These are phyloP conservation scores for Phytophthora macrochlamydospora DNA, from an alignment of 352 stramenopile genomes.

Conservation along the genomic window DNA sequence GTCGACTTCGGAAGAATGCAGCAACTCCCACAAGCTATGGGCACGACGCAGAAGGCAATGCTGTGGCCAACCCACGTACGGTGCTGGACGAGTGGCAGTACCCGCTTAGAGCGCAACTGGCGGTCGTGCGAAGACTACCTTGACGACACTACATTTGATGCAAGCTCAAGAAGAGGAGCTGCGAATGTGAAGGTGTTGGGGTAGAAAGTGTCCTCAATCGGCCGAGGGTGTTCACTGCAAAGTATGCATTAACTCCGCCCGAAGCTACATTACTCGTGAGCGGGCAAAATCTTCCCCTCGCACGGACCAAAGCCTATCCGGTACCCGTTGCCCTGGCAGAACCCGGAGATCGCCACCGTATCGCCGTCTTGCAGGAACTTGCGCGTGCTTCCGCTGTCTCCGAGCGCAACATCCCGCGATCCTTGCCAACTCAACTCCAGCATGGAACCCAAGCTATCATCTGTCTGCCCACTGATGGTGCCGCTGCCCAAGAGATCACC, in stretches of 20 bases:
- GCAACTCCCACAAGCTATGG: too few species aligned
- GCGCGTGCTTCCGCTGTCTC: conserved; percentile 70
- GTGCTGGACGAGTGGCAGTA: conserved; percentile 80
- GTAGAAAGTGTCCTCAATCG: conserved; percentile 47
- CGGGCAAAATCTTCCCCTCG: conserved; percentile 91
- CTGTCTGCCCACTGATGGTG: conserved; percentile 93
- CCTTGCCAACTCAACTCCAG: conserved; percentile 97
- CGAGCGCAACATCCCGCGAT: conserved; percentile 76
- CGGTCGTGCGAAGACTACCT: conserved; percentile 43
- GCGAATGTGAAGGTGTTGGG: conserved; percentile 25
- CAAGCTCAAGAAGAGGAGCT: conserved; percentile 29
- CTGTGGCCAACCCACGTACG: conserved; percentile 26
- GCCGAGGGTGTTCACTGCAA: conserved; percentile 40
- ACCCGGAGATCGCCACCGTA: conserved; percentile 92
- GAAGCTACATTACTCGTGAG: conserved; percentile 42
- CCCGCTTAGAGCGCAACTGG: conserved; percentile 17
- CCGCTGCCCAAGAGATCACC: conserved; percentile 95
- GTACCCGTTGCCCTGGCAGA: conserved; percentile 90
- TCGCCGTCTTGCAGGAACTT: conserved; percentile 97
- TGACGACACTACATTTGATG: conserved; percentile 44
- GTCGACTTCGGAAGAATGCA: too few species aligned
- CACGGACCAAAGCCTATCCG: conserved; percentile 96
- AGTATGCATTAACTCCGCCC: neutral
- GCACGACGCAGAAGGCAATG: too few species aligned
- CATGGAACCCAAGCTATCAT: conserved; percentile 93